A percentile compares a stretch with the other conserved stretches of the same genome.
These are phyloP conservation scores for Mortierella claussenii DNA, from an alignment of 192 early-diverging fungal species.

Conservation along the genomic window DNA sequence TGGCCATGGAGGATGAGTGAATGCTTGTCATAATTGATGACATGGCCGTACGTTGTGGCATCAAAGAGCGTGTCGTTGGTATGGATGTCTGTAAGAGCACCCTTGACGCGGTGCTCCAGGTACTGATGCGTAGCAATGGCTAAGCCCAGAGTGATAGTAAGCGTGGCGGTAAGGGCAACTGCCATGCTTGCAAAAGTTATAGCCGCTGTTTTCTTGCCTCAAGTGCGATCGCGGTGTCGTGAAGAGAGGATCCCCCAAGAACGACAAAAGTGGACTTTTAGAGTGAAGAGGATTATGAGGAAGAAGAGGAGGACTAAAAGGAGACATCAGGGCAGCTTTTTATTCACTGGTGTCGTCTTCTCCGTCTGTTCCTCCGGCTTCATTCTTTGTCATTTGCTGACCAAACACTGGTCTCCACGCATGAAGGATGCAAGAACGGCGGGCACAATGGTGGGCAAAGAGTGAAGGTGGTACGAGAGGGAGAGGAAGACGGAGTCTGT, in stretches of 20 bases:
- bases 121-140: constrained; percentile 11
- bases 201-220: background rate
- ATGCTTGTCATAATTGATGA: constrained; percentile 77
- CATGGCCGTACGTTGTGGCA: constrained; percentile 39
- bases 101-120: constrained; percentile 28
- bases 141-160: constrained; percentile 7
- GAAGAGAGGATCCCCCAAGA: too few species aligned
- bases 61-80: constrained; percentile 34
- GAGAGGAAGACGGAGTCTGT: too few species aligned
- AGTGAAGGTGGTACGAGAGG: too few species aligned
- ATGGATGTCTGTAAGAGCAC: constrained; percentile 18
- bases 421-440: too few species aligned
- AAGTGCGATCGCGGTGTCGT: too few species aligned
- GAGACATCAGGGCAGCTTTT: background rate
- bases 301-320: background rate
- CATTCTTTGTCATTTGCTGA: constrained; percentile 34
- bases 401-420: too few species aligned
- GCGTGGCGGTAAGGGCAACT: background rate
- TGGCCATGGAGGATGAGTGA: constrained; percentile 75
- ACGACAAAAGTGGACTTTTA: too few species aligned
- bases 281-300: too few species aligned
- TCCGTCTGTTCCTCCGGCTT: background rate
- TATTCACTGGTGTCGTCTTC: background rate
- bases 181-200: background rate
- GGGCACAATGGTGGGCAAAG: too few species aligned